A percentile compares a stretch with the other conserved stretches of the same genome.
phyloP scores from a whole-genome alignment of 2,329 filamentous ascomycete species.

The Alternaria angustiovoidea region DNA sequence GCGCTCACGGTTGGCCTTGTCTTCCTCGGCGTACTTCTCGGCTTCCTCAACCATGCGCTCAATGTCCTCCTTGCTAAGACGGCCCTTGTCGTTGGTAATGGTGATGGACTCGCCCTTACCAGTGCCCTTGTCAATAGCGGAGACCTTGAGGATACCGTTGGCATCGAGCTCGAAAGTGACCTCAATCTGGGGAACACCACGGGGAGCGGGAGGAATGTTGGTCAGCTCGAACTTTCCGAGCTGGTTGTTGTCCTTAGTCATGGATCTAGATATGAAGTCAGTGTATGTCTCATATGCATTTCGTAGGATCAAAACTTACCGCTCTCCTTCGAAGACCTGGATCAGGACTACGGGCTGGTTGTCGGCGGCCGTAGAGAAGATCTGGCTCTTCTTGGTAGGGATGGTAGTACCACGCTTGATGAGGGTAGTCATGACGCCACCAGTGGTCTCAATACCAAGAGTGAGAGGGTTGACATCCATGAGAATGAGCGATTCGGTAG shows the following conservation, averaged over 20 bases:
- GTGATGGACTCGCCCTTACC: constrained; percentile 98
- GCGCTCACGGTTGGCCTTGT: constrained; percentile 96
- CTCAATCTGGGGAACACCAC: constrained; percentile 97
- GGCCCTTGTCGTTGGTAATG: constrained; percentile 99
- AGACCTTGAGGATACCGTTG: constrained; percentile 98
- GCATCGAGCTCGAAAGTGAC: constrained; percentile 97
- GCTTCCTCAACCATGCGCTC: constrained; percentile 99
- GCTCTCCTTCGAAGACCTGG: constrained; percentile 94
- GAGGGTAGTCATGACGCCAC: constrained; percentile 96
- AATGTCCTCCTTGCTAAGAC: constrained; percentile 94
- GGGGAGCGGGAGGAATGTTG: constrained; percentile 91
- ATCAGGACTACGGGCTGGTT: constrained; percentile 97
- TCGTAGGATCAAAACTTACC: constrained; percentile 51
- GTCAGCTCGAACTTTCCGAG: constrained; percentile 99
- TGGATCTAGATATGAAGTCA: neutral
- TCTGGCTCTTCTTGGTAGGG: constrained; percentile 95
- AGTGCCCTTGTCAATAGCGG: constrained; percentile 95
- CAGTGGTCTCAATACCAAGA: constrained; percentile 96
- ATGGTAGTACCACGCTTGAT: constrained; percentile 95
- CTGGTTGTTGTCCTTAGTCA: constrained; percentile 72
- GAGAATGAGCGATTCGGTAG: constrained; percentile 81
- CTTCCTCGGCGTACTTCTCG: constrained; percentile 98
- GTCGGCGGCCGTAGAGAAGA: constrained; percentile 95
- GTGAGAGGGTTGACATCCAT: constrained; percentile 98
- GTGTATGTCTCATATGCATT: too few species aligned